phyloP scores from a whole-genome alignment of 1,284 basidiomycete genomes.

The Heterobasidion annosum region DNA sequence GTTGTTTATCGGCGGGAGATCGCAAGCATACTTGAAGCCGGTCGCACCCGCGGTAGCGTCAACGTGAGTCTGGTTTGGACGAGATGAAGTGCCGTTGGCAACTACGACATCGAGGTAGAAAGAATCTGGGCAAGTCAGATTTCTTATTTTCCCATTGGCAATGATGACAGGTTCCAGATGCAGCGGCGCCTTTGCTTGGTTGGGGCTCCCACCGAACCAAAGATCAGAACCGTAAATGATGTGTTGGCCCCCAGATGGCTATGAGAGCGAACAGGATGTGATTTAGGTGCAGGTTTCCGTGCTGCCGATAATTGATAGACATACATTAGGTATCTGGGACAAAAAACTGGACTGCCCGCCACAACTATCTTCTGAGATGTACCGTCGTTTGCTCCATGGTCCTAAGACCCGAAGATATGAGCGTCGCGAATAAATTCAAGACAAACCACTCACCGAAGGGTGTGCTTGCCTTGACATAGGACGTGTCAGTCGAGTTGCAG shows the following conservation, averaged over 20 bases:
- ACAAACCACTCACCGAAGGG: not conserved
- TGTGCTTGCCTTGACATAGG: not conserved
- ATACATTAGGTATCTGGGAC: not conserved
- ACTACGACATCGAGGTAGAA: not conserved
- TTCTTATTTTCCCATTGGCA: not conserved
- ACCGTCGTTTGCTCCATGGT: not conserved
- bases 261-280: not conserved
- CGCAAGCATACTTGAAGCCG: not conserved
- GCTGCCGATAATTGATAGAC: not conserved
- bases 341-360: not conserved
- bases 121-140: not conserved
- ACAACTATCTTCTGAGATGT: not conserved
- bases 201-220: not conserved
- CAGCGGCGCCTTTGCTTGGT: not conserved
- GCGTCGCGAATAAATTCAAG: not conserved
- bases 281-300: not conserved
- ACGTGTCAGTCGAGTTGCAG: not conserved
- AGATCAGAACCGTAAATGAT: not conserved
- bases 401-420: not conserved
- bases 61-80: not conserved
- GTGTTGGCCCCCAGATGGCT: not conserved
- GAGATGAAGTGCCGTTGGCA: not conserved
- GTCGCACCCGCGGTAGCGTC: not conserved
- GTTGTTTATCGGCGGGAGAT: not conserved
- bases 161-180: not conserved